A percentile compares a stretch with the other conserved stretches of the same genome.
phyloP scores from a whole-genome alignment of 768 basidiomycete species.

The Exsudoporus frostii region DNA sequence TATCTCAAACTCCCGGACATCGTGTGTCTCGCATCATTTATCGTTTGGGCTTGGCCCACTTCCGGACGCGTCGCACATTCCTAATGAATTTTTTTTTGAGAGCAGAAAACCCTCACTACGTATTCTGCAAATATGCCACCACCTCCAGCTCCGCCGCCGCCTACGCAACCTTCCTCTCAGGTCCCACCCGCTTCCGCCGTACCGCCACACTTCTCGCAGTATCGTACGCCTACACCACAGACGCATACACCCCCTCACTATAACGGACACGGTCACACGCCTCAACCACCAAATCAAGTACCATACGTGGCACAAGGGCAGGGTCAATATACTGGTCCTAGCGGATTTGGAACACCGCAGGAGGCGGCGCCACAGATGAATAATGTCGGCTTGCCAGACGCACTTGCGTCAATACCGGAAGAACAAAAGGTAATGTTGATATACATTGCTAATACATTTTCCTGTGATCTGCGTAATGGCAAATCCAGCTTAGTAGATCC shows the following conservation, averaged over 20 bases:
- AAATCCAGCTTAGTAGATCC: not conserved
- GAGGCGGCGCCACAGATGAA: slow-evolving; percentile 19
- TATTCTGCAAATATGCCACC: slow-evolving; percentile 34
- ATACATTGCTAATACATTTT: slow-evolving; percentile 3
- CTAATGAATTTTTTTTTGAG: slow-evolving; percentile 3
- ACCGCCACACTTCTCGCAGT: slow-evolving; percentile 40
- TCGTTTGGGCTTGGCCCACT: not conserved
- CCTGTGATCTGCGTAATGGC: slow-evolving; percentile 1
- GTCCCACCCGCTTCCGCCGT: slow-evolving; percentile 39
- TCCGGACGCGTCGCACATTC: not conserved
- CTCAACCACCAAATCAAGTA: slow-evolving; percentile 23
- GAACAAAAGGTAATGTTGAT: slow-evolving; percentile 57
- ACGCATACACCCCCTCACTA: slow-evolving; percentile 27
- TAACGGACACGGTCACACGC: slow-evolving; percentile 28
- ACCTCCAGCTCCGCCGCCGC: slow-evolving; percentile 7
- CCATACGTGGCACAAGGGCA: slow-evolving; percentile 20
- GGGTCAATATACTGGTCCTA: slow-evolving; percentile 17
- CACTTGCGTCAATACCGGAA: slow-evolving; percentile 59
- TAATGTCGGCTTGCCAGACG: slow-evolving; percentile 39
- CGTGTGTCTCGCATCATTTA: not conserved
- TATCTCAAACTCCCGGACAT: not conserved
- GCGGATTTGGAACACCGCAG: slow-evolving; percentile 20
- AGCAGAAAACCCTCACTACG: slow-evolving; percentile 63
- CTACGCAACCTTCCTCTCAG: slow-evolving; percentile 26
- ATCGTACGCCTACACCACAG: slow-evolving; percentile 37